Evolutionary conservation across 768 basidiomycete species (phyloP).

Genomic region (Collybiopsis luxurians): DNA sequence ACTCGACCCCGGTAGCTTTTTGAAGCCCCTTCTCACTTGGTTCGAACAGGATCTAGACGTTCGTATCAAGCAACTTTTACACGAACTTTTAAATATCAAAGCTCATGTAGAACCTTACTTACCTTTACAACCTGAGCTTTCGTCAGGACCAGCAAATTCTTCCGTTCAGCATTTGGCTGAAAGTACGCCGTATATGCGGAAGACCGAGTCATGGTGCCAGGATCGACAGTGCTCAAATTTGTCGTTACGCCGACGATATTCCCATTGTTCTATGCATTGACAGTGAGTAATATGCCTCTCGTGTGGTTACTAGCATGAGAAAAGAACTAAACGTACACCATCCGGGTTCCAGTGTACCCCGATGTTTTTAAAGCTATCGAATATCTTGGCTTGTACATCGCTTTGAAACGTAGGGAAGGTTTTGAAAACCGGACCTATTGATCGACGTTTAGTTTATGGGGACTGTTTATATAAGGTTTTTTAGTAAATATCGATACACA

Average conservation of each 20-base stretch:
- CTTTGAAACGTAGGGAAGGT: not conserved
- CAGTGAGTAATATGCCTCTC: no score
- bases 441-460: not conserved
- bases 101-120: constrained; percentile 9
- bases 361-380: not conserved
- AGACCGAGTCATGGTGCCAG: constrained; percentile 19
- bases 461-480: not conserved
- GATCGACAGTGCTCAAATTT: constrained; percentile 17
- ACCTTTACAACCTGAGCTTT: constrained; percentile 19
- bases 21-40: constrained; percentile 14
- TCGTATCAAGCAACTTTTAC: not conserved
- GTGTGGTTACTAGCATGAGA: no score
- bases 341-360: constrained; percentile 1
- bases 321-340: not conserved
- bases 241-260: constrained; percentile 6
- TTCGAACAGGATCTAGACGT: constrained; percentile 13
- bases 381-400: not conserved
- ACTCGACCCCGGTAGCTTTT: constrained; percentile 42
- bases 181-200: constrained; percentile 26
- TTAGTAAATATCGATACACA: not conserved
- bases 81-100: no score
- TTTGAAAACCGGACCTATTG: not conserved
- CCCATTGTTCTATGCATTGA: constrained; percentile 7
- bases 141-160: constrained; percentile 26
- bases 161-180: constrained; percentile 21